Percentiles rank a stretch among this genome's conserved stretches.
Conservation (phyloP, 768 basidiomycete genomes). For the Pulveroboletus sp. region DNA sequence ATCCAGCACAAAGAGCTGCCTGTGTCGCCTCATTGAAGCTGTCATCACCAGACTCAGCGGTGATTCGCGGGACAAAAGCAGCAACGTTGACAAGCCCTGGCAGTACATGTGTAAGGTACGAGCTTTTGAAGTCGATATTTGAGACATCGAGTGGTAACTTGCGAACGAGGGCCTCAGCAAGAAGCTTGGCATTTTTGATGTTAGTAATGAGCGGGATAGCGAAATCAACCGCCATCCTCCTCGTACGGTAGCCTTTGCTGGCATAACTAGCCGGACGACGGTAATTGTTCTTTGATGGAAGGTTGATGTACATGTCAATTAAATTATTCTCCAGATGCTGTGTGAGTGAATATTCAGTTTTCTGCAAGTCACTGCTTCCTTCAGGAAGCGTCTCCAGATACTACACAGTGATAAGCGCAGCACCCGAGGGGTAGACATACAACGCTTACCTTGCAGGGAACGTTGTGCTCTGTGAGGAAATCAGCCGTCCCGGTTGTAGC, state of each 20-base stretch:
- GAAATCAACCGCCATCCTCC: slow-evolving; percentile 98
- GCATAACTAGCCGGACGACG: slow-evolving; percentile 95
- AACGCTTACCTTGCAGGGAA: slow-evolving; percentile 80
- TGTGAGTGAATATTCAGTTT: slow-evolving; percentile 95
- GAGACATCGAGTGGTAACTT: slow-evolving; percentile 90
- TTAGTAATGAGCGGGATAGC: slow-evolving; percentile 97
- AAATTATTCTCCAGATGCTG: slow-evolving; percentile 95
- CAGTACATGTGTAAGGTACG: slow-evolving; percentile 84
- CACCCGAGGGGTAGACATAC: background rate
- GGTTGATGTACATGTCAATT: slow-evolving; percentile 99
- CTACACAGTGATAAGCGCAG: slow-evolving; percentile 34
- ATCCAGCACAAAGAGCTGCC: slow-evolving; percentile 85
- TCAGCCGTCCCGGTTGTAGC: slow-evolving; percentile 97
- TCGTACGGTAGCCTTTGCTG: slow-evolving; percentile 93
- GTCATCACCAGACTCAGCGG: slow-evolving; percentile 38
- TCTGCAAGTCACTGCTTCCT: slow-evolving; percentile 70
- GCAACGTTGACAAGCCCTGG: slow-evolving; percentile 89
- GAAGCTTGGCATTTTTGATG: slow-evolving; percentile 96
- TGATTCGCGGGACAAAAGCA: slow-evolving; percentile 76
- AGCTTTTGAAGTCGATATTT: slow-evolving; percentile 88
- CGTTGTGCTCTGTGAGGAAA: slow-evolving; percentile 94
- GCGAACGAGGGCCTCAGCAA: slow-evolving; percentile 88
- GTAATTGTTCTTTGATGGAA: slow-evolving; percentile 97
- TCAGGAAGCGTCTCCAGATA: slow-evolving; percentile 87
- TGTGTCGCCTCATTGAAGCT: slow-evolving; percentile 68